Base-by-base conservation (phyloP, 345 rosid genomes). In the Eucalyptus cloeziana region DNA sequence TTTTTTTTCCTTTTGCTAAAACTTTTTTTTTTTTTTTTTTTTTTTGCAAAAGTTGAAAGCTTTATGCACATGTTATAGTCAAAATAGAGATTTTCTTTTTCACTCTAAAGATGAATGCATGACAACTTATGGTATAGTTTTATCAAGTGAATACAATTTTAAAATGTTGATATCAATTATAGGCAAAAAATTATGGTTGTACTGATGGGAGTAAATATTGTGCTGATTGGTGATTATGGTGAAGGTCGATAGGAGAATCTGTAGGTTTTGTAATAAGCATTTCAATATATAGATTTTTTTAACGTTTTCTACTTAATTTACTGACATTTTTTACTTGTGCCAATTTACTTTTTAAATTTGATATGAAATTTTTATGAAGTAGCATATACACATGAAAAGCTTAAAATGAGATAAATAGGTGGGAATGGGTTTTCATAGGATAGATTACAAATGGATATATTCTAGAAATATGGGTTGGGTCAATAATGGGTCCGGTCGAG, bases 401-500 rank as follows among this genome's bases (percentile, higher is more conserved):
- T 31, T 31, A 7, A 15, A 67, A 6, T 31, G 8, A 14, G 37
- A 12, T n/a, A 64, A 30, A 31, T 7, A 67, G 40, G 1, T 31
- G 79, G 6, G 11, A 3, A 15, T 9, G 22, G 40, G 22, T 31
- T 67, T 67, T 67, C 11, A 67, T 7, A n/a, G 8, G 10, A 15
- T 15, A 16, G 22, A 31, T 67, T 67, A 67, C 4, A 15, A 2
- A 67, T 31, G 6, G 2, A 31, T 15, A 31, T n/a, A n/a, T 67
- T 31, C 31, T 15, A 67, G 40, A 13, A 67, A 31, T 15, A 67
- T 67, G 3, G 6, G 13, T 24, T 24, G 6, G 62, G 12, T 56
- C 10, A 52, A 52, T 19, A 52, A 1, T 1, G 6, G 12, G 13
- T 56, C 1, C 0, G 2, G 5, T 31, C 0, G 1, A 15, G 21